Evolutionary conservation across 2,329 filamentous ascomycete genomes (phyloP).

Genomic region (Anthostomella pinea): DNA sequence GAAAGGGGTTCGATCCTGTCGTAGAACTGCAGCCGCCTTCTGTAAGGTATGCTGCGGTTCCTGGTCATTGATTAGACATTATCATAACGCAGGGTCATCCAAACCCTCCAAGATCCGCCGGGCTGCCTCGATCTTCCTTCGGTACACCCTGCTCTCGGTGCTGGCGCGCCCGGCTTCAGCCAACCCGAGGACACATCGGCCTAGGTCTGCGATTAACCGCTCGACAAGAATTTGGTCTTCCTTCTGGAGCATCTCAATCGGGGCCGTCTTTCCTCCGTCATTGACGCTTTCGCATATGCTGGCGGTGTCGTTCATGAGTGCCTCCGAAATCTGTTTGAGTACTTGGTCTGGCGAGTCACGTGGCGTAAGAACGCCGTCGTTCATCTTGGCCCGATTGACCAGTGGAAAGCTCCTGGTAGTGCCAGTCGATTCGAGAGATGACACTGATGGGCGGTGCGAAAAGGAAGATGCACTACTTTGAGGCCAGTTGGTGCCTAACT

Average conservation of each 20-base stretch:
- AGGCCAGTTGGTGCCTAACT: constrained; percentile 42
- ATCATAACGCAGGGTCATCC: constrained; percentile 36
- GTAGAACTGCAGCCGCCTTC: neutral
- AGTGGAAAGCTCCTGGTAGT: constrained; percentile 63
- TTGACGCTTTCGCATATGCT: constrained; percentile 36
- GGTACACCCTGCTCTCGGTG: constrained; percentile 61
- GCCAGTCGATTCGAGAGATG: constrained; percentile 56
- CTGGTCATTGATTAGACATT: constrained; percentile 9
- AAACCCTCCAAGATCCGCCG: constrained; percentile 70
- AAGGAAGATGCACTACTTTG: constrained; percentile 38
- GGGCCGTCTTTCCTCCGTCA: constrained; percentile 32
- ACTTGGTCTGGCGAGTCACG: constrained; percentile 49
- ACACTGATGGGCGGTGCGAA: constrained; percentile 54
- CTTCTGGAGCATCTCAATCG: constrained; percentile 45
- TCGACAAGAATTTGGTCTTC: constrained; percentile 62
- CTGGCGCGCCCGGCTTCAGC: constrained; percentile 52
- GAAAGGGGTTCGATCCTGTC: neutral
- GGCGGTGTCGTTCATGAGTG: constrained; percentile 47
- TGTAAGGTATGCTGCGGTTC: too few species aligned
- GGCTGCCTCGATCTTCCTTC: constrained; percentile 72
- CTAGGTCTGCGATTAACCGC: constrained; percentile 56
- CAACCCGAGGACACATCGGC: constrained; percentile 58
- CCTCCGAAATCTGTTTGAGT: constrained; percentile 45
- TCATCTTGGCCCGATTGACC: constrained; percentile 49
- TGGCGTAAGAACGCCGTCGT: constrained; percentile 46